A percentile compares a stretch with the other conserved stretches of the same genome.
These are phyloP conservation scores for Diaporthe sp. DNA, from an alignment of 2,329 filamentous ascomycete species.

Conservation along the genomic window DNA sequence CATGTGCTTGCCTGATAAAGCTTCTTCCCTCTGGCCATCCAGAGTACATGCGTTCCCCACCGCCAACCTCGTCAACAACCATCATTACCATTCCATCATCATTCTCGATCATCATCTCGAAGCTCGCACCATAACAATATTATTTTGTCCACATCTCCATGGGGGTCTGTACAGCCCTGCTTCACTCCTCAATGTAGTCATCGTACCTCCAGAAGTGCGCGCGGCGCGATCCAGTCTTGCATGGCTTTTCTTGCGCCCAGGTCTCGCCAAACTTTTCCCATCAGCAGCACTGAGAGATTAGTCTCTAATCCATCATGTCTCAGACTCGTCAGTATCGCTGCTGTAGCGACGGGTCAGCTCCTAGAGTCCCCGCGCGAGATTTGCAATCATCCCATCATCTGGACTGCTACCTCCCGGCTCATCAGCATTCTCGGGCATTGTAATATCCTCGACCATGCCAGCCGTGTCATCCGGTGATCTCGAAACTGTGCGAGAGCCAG, in stretches of 20 bases:
- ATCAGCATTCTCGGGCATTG: not conserved
- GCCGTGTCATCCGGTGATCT: not conserved
- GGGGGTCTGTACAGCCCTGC: not conserved
- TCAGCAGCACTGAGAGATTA: not conserved
- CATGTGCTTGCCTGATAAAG: not conserved
- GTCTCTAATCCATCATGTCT: not conserved
- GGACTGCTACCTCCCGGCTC: not conserved
- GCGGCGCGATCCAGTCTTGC: not conserved
- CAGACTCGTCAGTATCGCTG: not conserved
- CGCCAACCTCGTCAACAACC: not conserved
- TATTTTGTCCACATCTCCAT: not conserved
- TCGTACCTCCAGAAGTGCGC: not conserved
- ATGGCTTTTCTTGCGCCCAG: too few species aligned
- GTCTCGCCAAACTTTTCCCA: not conserved
- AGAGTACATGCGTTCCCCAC: not conserved
- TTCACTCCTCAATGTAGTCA: not conserved
- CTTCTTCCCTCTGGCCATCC: not conserved
- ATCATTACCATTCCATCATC: not conserved
- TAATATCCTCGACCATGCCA: accelerated
- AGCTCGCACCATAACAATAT: not conserved
- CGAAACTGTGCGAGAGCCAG: not conserved
- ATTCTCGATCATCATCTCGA: not conserved
- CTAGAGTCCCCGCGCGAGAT: not conserved
- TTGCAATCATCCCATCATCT: not conserved
- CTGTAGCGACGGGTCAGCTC: too few species aligned